Base-by-base conservation (phyloP, 371 early-diverging fungal species). In the Apophysomyces sp. region DNA sequence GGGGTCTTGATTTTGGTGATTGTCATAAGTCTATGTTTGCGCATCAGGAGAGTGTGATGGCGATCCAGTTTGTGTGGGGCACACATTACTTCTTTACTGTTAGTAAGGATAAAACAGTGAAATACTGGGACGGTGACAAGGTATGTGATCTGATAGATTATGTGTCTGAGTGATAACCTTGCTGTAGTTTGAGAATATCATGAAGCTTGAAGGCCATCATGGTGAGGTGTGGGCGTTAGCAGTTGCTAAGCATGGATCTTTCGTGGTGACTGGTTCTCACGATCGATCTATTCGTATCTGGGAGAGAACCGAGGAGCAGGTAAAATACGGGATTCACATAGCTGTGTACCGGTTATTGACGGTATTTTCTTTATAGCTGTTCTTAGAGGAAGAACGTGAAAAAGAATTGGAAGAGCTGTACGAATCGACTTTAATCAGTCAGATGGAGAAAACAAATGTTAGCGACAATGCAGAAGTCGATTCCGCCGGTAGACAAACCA, bases 1-100 rank as follows among this genome's bases (percentile, higher is more conserved):
- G 98, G 98, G 98, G 98, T 52, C 79, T 97, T 64, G 98, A 98
- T 74, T 98, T 98, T 73, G 98, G 98, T 67, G 98, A 98, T 81
- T 98, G 98, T 69, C 98, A 96, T 74, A 89, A 91, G 68, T 94
- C 94, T 37, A 65, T 98, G 52, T 87, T 93, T 72, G 98, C 96
- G 4, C 98, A 98, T 83, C 89, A 92, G 69, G 98, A 97, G 67
- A 84, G 90, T 37, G 88, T 98, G 32, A 95, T 94, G 80, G 77
- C 78, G 7, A 86, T 93, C 27, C 88, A 88, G 62, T 98, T 95
- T 76, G 94, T 96, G 5, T 89, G 86, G 81, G 91, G 92, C 28
- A 98, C 98, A 2, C 97, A 98, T 75, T 95, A 94, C 74, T 89
- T 98, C 67, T 95, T 98, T 67, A 89, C 96, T 13, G 88, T 86